These are phyloP conservation scores for Fusarium newnesense DNA, from an alignment of 2,329 filamentous ascomycete genomes.

Conservation along the genomic window DNA sequence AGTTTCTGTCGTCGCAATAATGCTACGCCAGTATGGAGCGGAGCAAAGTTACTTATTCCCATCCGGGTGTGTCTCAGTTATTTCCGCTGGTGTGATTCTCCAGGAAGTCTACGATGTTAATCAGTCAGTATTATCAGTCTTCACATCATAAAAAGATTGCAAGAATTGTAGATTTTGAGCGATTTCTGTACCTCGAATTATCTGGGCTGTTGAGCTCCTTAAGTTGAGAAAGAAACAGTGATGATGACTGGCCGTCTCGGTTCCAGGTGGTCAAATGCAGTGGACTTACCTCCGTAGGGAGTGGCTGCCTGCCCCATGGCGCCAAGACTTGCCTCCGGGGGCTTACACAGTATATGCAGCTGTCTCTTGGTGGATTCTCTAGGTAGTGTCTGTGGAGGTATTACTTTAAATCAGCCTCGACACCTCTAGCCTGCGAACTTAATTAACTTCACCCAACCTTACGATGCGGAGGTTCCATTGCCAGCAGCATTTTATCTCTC, in stretches of 20 bases:
- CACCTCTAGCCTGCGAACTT: background rate
- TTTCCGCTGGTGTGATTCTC: background rate
- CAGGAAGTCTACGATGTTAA: background rate
- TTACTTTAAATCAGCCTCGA: constrained; percentile 10
- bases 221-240: background rate
- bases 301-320: background rate
- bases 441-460: background rate
- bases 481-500: background rate
- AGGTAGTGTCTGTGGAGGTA: background rate
- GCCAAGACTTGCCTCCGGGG: background rate
- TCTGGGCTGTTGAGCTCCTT: background rate
- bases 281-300: background rate
- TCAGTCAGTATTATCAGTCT: background rate
- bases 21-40: constrained; percentile 2
- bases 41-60: background rate
- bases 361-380: background rate
- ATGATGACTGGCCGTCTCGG: background rate
- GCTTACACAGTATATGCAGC: background rate
- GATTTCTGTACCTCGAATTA: background rate
- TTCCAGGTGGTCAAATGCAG: background rate
- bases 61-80: background rate
- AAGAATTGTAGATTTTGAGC: background rate
- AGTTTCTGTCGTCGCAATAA: background rate
- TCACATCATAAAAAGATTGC: background rate
- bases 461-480: background rate